phyloP scores from a whole-genome alignment of 1,284 basidiomycete species.

The Melampsora abietis-canadensis region DNA sequence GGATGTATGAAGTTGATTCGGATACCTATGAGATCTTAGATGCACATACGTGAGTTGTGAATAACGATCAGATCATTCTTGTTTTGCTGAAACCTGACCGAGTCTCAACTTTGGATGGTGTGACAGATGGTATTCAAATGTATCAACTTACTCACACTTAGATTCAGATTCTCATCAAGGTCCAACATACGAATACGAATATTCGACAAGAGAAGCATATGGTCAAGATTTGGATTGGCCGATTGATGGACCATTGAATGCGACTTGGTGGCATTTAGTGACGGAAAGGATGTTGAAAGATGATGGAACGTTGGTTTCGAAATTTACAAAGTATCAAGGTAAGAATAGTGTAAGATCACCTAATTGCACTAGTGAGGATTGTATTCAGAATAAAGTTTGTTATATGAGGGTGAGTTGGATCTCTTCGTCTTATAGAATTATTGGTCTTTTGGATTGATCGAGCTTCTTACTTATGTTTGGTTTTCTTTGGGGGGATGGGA shows the following conservation, averaged over 20 bases:
- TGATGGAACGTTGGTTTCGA: background rate
- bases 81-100: background rate
- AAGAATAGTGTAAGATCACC: constrained; percentile 62
- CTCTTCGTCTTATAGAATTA: background rate
- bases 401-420: constrained; percentile 59
- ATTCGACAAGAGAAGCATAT: constrained; percentile 60
- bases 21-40: constrained; percentile 61
- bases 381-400: constrained; percentile 68
- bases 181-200: constrained; percentile 51
- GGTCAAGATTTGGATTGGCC: constrained; percentile 44
- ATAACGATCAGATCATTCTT: constrained; percentile 51
- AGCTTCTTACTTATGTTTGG: background rate
- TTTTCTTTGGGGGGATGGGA: background rate
- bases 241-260: constrained; percentile 52
- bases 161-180: constrained; percentile 48
- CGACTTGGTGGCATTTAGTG: constrained; percentile 63
- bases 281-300: constrained; percentile 54
- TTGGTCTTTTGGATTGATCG: background rate
- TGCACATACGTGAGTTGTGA: constrained; percentile 44
- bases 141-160: background rate
- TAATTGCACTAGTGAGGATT: constrained; percentile 62
- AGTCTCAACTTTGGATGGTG: background rate
- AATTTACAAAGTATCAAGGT: constrained; percentile 69
- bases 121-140: background rate
- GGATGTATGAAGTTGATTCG: constrained; percentile 60